A percentile compares a stretch with the other conserved stretches of the same genome.
Evolutionary conservation across 352 stramenopile genomes (phyloP).

Genomic region (Globisporangium camurandrum): DNA sequence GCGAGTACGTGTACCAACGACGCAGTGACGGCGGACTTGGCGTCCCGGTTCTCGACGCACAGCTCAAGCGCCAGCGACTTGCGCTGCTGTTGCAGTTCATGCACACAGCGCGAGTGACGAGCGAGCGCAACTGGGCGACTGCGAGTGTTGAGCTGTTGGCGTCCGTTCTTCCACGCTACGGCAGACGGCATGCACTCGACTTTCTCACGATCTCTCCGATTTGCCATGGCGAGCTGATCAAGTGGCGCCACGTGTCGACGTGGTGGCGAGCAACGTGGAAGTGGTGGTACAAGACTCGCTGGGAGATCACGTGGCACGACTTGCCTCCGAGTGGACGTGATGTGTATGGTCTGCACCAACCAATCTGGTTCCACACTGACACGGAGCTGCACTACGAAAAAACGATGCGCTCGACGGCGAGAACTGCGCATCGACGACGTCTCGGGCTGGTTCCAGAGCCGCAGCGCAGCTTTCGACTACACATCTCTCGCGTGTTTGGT

Average conservation of each 20-base stretch:
- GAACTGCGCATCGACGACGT: neutral
- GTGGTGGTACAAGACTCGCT: conserved; percentile 10
- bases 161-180: conserved; percentile 4
- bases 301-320: conserved; percentile 11
- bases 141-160: neutral
- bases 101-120: neutral
- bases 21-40: conserved; percentile 6
- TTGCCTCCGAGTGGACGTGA: conserved; percentile 4
- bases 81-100: conserved; percentile 10
- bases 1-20: conserved; percentile 10
- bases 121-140: conserved; percentile 9
- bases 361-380: conserved; percentile 12
- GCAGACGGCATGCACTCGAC: conserved; percentile 4
- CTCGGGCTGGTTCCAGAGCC: conserved; percentile 1
- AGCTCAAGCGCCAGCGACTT: conserved; percentile 10
- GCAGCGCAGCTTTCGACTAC: conserved; percentile 3
- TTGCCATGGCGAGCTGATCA: conserved; percentile 7
- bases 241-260: conserved; percentile 3
- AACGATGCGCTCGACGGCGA: neutral
- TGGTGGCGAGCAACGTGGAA: conserved; percentile 4
- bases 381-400: conserved; percentile 6
- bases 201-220: conserved; percentile 11
- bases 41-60: conserved; percentile 7
- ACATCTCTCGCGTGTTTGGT: neutral
- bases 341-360: conserved; percentile 3